Percentiles rank a stretch among this genome's conserved stretches.
These are phyloP conservation scores for Saposhnikovia divaricata DNA, from an alignment of 129 eudicot species.

Conservation along the genomic window DNA sequence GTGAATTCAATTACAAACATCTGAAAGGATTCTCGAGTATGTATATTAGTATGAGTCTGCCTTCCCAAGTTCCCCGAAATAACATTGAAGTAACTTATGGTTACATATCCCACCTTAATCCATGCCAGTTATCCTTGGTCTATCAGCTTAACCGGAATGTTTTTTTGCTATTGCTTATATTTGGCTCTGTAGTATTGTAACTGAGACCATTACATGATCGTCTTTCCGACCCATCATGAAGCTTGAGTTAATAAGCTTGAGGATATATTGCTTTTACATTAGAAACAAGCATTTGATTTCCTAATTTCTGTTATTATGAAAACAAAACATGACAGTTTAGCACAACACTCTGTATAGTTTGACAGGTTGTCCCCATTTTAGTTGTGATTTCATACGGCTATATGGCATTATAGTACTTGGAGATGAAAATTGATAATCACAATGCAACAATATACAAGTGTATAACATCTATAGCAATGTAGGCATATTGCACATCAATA, in stretches of 20 bases:
- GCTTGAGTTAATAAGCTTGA: too few species aligned
- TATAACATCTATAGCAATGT: neutral
- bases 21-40: neutral
- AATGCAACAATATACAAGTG: neutral
- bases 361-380: neutral
- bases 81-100: neutral
- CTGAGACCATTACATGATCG: neutral
- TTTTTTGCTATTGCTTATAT: neutral
- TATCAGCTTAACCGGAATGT: neutral
- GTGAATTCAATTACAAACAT: neutral
- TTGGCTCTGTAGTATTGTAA: slow-evolving; percentile 13
- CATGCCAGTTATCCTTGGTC: neutral
- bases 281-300: neutral
- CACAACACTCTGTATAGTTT: neutral
- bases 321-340: neutral
- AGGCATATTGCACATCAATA: neutral
- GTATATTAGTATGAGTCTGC: neutral
- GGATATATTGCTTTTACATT: too few species aligned
- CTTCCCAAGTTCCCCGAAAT: neutral
- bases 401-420: neutral
- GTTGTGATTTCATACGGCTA: neutral
- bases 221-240: too few species aligned
- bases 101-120: neutral
- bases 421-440: neutral
- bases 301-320: neutral